Conservation (phyloP, 2,329 filamentous ascomycete genomes). For the Calonectria ilicicola region DNA sequence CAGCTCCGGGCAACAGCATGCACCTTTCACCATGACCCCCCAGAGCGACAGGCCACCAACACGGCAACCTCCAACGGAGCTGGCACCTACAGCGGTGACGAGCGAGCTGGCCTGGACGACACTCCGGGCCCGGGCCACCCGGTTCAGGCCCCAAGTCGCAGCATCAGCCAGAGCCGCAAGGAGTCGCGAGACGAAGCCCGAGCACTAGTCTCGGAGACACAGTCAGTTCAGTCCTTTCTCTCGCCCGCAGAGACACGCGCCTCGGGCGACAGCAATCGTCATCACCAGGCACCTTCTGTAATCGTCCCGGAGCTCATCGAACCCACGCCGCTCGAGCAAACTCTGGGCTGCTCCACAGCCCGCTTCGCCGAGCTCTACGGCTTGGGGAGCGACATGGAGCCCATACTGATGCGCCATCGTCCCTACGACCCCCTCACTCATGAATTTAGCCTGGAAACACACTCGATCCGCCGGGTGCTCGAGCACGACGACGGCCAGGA, state of each 20-base stretch:
- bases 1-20: constrained; percentile 43
- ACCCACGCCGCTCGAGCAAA: constrained; percentile 33
- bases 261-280: constrained; percentile 37
- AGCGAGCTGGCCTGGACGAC: constrained; percentile 29
- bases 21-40: constrained; percentile 46
- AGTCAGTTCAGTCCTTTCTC: constrained; percentile 39
- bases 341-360: constrained; percentile 39
- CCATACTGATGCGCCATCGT: constrained; percentile 51
- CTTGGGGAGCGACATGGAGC: constrained; percentile 49
- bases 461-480: constrained; percentile 70
- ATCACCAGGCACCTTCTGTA: constrained; percentile 30
- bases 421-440: constrained; percentile 62
- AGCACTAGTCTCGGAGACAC: constrained; percentile 36
- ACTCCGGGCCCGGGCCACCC: constrained; percentile 4
- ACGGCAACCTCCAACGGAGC: constrained; percentile 28
- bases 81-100: constrained; percentile 33
- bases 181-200: constrained; percentile 40
- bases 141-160: constrained; percentile 11
- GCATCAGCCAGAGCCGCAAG: constrained; percentile 33
- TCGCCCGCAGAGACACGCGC: constrained; percentile 41
- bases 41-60: constrained; percentile 39
- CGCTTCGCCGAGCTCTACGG: constrained; percentile 49
- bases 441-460: constrained; percentile 64
- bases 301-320: constrained; percentile 26
- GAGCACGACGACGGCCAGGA: constrained; percentile 58